Base-by-base conservation (phyloP, 345 rosid species). In the Trapa bicornis region DNA sequence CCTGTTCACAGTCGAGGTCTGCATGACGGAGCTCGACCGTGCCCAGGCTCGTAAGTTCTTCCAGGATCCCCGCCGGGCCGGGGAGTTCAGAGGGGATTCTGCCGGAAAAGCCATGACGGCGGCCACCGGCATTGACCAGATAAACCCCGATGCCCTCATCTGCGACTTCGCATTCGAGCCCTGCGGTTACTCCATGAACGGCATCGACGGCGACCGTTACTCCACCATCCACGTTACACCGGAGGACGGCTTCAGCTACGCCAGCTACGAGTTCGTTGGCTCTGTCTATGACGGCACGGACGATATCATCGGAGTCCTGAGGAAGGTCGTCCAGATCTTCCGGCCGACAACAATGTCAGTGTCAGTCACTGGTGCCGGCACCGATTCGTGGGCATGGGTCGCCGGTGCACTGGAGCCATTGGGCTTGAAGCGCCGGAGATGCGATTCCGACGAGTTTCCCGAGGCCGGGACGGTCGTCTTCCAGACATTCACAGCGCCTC, bases 101-200 rank as follows among this genome's bases (percentile, higher is more conserved):
- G 84, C 89, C 0, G 96, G 96, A 0, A 87, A 77, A 42, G 96
- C 85, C 67, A 91, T 94, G 96, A 94, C 99, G 0, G 78, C 80
- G 52, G 71, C 84, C 50, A 91, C 96, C 15, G 91, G 96, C 3
- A 87, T 91, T 16, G 77, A 74, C 0, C 77, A 69, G 35, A 87
- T 91, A 56, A 94, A 84, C 66, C 90, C 89, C 1, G 76, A 76
- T 33, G 82, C 99, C 0, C 80, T 82, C 47, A 73, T 94, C 1
- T 87, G 99, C 47, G 99, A 95, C 53, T 95, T 89, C 37, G 99
- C 86, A 3, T 95, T 95, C 65, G 97, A 95, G 63, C 99, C 99
- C 0, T 95, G 99, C 56, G 99, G 99, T 0, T 95, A 95, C 80
- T 95, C 99, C 15, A 95, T 95, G 99, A 95, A 95, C 13, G 96